These are phyloP conservation scores for Fusarium sp. DNA, from an alignment of 2,329 filamentous ascomycete species.

Conservation along the genomic window DNA sequence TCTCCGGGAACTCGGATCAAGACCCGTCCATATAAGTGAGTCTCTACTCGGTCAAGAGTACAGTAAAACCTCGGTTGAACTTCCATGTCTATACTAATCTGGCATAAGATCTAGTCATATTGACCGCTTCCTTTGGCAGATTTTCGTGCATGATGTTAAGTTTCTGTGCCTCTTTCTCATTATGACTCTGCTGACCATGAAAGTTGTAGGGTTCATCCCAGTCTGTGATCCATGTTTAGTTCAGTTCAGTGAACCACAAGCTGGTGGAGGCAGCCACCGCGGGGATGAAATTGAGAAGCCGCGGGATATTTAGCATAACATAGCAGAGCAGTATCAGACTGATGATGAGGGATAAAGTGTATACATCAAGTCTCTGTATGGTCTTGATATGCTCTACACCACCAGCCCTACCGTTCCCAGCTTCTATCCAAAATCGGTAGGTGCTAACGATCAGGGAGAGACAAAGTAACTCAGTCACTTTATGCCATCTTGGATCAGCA, in stretches of 20 bases:
- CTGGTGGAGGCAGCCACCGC: constrained; percentile 19
- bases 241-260: constrained; percentile 20
- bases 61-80: not conserved
- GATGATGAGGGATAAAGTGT: constrained; percentile 16
- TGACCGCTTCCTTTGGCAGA: constrained; percentile 10
- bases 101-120: not conserved
- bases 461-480: not conserved
- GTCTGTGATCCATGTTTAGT: constrained; percentile 20
- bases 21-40: constrained; percentile 5
- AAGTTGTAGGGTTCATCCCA: constrained; percentile 23
- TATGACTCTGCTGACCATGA: constrained; percentile 43
- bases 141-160: constrained; percentile 13
- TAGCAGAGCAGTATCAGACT: not conserved
- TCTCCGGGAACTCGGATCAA: constrained; percentile 19
- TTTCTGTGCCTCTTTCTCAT: constrained; percentile 22
- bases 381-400: constrained; percentile 8
- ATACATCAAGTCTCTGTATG: not conserved
- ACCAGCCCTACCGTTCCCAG: too few species aligned
- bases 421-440: constrained; percentile 36
- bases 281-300: constrained; percentile 42
- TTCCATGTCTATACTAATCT: constrained; percentile 25
- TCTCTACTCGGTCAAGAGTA: constrained; percentile 3
- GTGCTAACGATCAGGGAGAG: constrained; percentile 20
- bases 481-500: not conserved
- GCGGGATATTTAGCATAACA: constrained; percentile 9